Conservation (phyloP, 1,284 basidiomycete genomes). For the Pseudozyma thailandica region DNA sequence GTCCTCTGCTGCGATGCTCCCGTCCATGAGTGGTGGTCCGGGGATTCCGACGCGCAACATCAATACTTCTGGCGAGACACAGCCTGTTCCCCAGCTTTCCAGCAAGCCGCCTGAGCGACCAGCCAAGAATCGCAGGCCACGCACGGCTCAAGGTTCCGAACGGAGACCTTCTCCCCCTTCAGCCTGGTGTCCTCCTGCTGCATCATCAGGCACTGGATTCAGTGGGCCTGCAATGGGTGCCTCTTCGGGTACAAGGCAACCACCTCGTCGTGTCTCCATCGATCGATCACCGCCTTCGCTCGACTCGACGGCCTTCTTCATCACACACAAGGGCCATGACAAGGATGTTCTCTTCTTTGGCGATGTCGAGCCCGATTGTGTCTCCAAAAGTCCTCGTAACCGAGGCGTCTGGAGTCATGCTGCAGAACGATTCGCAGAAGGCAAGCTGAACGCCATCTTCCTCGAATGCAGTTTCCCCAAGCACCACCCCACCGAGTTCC, state of each 20-base stretch:
- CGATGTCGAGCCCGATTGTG: conserved; percentile 64
- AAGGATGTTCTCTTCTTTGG: conserved; percentile 65
- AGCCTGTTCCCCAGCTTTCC: conserved; percentile 1
- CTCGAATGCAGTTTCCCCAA: conserved; percentile 62
- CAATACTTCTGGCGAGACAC: neutral
- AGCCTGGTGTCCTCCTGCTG: conserved; percentile 24
- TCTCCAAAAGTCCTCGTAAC: conserved; percentile 55
- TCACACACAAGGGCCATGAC: conserved; percentile 58
- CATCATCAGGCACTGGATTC: conserved; percentile 4
- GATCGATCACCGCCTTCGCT: conserved; percentile 49
- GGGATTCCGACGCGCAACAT: conserved; percentile 11
- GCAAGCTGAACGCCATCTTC: conserved; percentile 58
- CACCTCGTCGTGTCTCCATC: conserved; percentile 42
- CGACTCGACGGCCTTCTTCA: conserved; percentile 63
- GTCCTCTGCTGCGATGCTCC: conserved; percentile 16
- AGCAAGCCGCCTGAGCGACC: conserved; percentile 17
- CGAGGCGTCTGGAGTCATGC: conserved; percentile 58
- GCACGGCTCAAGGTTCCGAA: conserved; percentile 56
- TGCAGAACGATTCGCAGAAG: conserved; percentile 51
- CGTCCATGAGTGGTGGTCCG: conserved; percentile 14
- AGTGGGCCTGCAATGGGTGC: neutral
- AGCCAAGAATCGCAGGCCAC: conserved; percentile 35
- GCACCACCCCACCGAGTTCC: conserved; percentile 55
- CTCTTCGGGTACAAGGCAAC: conserved; percentile 10
- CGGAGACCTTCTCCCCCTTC: conserved; percentile 33